phyloP scores from a whole-genome alignment of 257 asterid species.

The Solanum piurae region DNA sequence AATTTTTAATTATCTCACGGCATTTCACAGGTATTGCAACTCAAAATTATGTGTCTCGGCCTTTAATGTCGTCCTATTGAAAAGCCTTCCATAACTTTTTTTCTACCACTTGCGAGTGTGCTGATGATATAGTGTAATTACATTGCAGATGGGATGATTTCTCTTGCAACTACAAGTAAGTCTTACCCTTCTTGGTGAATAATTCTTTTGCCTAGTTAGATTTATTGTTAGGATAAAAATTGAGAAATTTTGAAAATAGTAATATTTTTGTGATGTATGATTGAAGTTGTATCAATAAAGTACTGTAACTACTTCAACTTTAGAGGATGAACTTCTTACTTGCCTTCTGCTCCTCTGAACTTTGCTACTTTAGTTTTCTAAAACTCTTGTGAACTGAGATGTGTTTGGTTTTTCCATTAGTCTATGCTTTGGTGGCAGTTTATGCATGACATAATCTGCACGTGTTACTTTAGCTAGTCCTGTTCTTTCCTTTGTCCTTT shows the following conservation, averaged over 20 bases:
- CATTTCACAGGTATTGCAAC: not conserved
- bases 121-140: conserved; percentile 11
- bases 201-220: not conserved
- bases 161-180: conserved; percentile 69
- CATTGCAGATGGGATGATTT: conserved; percentile 64
- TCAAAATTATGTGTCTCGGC: not conserved
- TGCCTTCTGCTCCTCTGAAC: not conserved
- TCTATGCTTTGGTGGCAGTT: not conserved
- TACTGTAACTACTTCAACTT: not conserved
- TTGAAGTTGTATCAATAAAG: not conserved
- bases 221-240: not conserved
- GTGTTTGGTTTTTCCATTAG: not conserved
- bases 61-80: not conserved
- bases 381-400: not conserved
- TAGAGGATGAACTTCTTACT: not conserved
- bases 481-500: not conserved
- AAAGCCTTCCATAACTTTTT: not conserved
- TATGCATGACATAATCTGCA: not conserved
- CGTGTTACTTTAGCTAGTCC: not conserved
- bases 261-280: not conserved
- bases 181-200: not conserved
- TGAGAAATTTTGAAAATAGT: not conserved
- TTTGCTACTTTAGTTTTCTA: not conserved
- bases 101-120: not conserved
- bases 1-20: not conserved